These are phyloP conservation scores for Mycena epipterygia DNA, from an alignment of 768 basidiomycete genomes.

Conservation along the genomic window DNA sequence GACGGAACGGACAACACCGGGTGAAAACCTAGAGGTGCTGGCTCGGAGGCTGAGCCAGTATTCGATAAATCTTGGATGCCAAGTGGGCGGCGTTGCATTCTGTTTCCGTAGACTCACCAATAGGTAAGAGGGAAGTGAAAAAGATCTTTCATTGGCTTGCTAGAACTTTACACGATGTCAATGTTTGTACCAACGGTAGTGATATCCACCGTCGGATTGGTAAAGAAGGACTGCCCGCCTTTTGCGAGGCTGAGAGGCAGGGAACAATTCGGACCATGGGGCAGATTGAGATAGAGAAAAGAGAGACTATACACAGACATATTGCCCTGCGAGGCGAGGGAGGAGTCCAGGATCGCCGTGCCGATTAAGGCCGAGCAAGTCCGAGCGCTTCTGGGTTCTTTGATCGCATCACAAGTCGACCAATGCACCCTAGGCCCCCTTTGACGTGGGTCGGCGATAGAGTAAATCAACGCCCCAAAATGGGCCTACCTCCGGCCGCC, in stretches of 20 bases:
- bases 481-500: no score
- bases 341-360: no score
- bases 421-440: slow-evolving; percentile 1
- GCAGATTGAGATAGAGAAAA: no score
- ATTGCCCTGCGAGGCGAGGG: no score
- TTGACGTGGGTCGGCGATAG: no score
- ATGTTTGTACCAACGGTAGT: no score
- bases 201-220: neutral
- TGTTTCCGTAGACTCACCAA: neutral
- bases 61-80: neutral
- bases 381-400: neutral
- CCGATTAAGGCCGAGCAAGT: neutral
- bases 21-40: neutral
- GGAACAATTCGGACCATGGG: no score
- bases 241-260: no score
- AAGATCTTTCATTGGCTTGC: neutral
- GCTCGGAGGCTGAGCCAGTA: neutral
- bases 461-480: no score
- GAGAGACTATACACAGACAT: no score
- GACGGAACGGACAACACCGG: neutral
- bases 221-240: neutral
- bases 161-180: neutral
- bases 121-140: neutral
- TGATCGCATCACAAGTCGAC: slow-evolving; percentile 1
- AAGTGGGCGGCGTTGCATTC: neutral